Percentiles rank a stretch among this genome's conserved stretches.
Evolutionary conservation across 2,329 filamentous ascomycete genomes (phyloP).

Genomic region (Rhexocercosporidium sp.): DNA sequence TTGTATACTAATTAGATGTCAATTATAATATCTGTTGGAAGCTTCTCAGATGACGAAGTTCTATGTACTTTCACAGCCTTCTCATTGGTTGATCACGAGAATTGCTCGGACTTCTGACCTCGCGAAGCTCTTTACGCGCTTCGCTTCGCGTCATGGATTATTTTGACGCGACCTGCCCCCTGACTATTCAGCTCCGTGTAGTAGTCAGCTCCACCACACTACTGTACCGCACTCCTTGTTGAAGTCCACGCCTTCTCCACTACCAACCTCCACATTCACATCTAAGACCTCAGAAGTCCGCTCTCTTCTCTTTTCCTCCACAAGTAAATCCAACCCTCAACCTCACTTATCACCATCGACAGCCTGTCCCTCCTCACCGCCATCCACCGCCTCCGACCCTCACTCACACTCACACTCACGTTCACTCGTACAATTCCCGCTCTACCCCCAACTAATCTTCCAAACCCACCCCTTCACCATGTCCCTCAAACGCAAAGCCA

Average conservation of each 20-base stretch:
- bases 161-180: not conserved
- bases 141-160: not conserved
- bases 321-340: not conserved
- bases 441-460: not conserved
- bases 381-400: not conserved
- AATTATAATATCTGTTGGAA: constrained; percentile 10
- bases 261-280: constrained; percentile 1
- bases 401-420: no score
- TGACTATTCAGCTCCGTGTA: not conserved
- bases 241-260: constrained; percentile 4
- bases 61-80: not conserved
- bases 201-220: not conserved
- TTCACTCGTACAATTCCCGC: not conserved
- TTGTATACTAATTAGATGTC: constrained; percentile 20
- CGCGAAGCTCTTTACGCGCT: constrained; percentile 33
- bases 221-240: no score
- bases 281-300: not conserved
- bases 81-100: not conserved
- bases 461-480: constrained; percentile 37
- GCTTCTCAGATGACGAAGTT: not conserved
- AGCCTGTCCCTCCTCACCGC: not conserved
- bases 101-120: constrained; percentile 31
- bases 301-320: not conserved
- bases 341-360: not conserved
- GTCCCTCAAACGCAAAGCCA: constrained; percentile 70